phyloP scores from a whole-genome alignment of 164 flowering plant species.

The Magnolia officinalis region DNA sequence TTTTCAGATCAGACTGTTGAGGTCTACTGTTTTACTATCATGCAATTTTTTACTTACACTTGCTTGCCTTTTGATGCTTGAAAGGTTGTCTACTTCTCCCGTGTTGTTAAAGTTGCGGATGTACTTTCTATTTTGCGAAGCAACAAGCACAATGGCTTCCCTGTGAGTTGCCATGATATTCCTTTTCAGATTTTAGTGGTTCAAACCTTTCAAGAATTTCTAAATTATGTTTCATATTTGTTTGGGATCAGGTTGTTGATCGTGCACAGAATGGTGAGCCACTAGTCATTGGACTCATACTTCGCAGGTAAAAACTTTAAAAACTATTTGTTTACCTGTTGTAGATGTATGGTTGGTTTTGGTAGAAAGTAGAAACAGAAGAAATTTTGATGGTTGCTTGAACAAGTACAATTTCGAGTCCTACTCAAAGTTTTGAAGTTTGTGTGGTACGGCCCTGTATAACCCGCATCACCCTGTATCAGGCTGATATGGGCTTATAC shows the following conservation, averaged over 20 bases:
- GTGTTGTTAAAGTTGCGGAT: slow-evolving; percentile 83
- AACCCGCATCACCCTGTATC: too few relatives aligned
- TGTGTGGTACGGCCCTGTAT: too few relatives aligned
- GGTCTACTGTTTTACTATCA: background rate
- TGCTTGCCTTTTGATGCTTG: slow-evolving; percentile 14
- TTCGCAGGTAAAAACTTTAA: slow-evolving; percentile 65
- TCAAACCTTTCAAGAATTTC: background rate
- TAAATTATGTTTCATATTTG: slow-evolving; percentile 1
- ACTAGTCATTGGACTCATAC: slow-evolving; percentile 81
- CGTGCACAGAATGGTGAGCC: slow-evolving; percentile 71
- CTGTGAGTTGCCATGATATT: slow-evolving; percentile 45
- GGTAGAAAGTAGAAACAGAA: background rate
- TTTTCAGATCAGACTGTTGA: background rate
- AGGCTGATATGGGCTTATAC: too few relatives aligned
- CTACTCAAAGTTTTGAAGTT: too few relatives aligned
- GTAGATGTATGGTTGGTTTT: background rate
- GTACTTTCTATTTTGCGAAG: slow-evolving; percentile 58
- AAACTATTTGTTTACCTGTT: background rate
- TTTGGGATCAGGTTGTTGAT: slow-evolving; percentile 67
- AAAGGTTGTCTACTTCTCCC: slow-evolving; percentile 80
- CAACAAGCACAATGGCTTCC: slow-evolving; percentile 89
- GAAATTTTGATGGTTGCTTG: background rate
- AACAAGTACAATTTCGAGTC: background rate
- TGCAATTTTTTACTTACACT: slow-evolving; percentile 8
- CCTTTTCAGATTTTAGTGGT: background rate